These are phyloP conservation scores for Diaporthe sp. DNA, from an alignment of 2,329 filamentous ascomycete genomes.

Conservation along the genomic window DNA sequence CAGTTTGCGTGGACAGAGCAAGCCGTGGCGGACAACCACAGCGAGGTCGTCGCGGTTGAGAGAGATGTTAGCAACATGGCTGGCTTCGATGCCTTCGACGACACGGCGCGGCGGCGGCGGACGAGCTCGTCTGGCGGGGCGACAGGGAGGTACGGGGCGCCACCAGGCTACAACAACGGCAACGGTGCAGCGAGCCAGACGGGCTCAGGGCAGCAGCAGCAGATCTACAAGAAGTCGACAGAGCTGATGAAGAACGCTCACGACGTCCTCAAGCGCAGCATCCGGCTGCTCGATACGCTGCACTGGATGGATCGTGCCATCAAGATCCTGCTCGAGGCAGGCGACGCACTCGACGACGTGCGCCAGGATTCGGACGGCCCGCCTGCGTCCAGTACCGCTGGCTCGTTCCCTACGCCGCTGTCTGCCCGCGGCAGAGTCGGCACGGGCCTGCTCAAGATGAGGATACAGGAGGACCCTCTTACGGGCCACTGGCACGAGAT, in stretches of 20 bases:
- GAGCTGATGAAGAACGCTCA: slow-evolving; percentile 62
- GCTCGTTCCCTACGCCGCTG: slow-evolving; percentile 34
- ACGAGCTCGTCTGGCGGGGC: slow-evolving; percentile 39
- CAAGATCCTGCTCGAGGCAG: slow-evolving; percentile 57
- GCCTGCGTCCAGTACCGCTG: slow-evolving; percentile 16
- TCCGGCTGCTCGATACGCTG: slow-evolving; percentile 60
- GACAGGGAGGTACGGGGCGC: slow-evolving; percentile 20
- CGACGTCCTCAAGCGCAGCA: slow-evolving; percentile 58
- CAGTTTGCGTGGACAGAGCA: slow-evolving; percentile 60
- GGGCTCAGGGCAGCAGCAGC: slow-evolving; percentile 41
- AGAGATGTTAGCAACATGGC: slow-evolving; percentile 58
- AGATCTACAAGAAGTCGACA: slow-evolving; percentile 58
- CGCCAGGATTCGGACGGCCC: slow-evolving; percentile 41
- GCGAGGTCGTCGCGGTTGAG: slow-evolving; percentile 56
- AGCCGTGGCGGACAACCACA: slow-evolving; percentile 57
- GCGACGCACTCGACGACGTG: slow-evolving; percentile 55
- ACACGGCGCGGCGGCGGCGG: slow-evolving; percentile 34
- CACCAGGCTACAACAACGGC: slow-evolving; percentile 17
- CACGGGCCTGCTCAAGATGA: slow-evolving; percentile 38
- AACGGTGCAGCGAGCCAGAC: slow-evolving; percentile 26
- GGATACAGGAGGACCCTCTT: slow-evolving; percentile 44
- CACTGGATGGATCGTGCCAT: slow-evolving; percentile 61
- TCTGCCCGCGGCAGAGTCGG: slow-evolving; percentile 40
- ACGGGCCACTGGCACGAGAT: slow-evolving; percentile 60
- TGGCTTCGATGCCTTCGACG: slow-evolving; percentile 50